Percentiles rank a stretch among this genome's conserved stretches.
Conservation (phyloP, 2,329 filamentous ascomycete genomes). For the Ophiostoma sp. region DNA sequence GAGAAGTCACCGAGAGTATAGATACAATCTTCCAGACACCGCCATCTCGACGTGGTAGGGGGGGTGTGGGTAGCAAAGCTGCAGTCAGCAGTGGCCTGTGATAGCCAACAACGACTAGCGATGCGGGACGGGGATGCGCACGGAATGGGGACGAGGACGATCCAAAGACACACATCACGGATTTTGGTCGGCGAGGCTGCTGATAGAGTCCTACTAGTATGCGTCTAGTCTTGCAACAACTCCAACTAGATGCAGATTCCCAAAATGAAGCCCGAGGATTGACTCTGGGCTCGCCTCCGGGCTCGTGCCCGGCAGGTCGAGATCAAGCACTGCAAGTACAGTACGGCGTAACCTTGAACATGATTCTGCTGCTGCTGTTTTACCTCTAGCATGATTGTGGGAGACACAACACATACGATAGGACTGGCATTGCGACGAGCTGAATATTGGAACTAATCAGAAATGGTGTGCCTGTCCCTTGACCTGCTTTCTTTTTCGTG, state of each 20-base stretch:
- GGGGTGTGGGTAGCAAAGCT: background rate
- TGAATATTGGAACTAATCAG: too few species aligned
- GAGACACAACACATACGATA: too few species aligned
- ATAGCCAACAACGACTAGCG: background rate
- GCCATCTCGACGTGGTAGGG: background rate
- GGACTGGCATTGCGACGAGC: too few species aligned
- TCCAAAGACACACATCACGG: constrained; percentile 8
- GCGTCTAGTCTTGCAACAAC: background rate
- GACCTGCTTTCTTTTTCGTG: background rate
- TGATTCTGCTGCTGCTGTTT: too few species aligned
- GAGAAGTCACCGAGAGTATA: background rate
- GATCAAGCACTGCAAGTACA: background rate
- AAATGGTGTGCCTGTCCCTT: background rate
- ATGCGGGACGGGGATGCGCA: background rate
- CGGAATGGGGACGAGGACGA: background rate
- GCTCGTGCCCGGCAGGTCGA: background rate
- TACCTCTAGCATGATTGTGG: too few species aligned
- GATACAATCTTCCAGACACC: background rate
- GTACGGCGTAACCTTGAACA: too few species aligned
- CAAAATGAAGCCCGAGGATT: background rate
- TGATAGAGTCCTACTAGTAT: background rate
- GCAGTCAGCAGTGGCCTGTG: background rate
- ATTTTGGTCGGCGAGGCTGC: constrained; percentile 6
- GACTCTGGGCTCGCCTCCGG: background rate
- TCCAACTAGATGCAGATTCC: background rate